These are phyloP conservation scores for Ichthyophthirius multifiliis DNA, from an alignment of 169 alveolate species.

Conservation along the genomic window DNA sequence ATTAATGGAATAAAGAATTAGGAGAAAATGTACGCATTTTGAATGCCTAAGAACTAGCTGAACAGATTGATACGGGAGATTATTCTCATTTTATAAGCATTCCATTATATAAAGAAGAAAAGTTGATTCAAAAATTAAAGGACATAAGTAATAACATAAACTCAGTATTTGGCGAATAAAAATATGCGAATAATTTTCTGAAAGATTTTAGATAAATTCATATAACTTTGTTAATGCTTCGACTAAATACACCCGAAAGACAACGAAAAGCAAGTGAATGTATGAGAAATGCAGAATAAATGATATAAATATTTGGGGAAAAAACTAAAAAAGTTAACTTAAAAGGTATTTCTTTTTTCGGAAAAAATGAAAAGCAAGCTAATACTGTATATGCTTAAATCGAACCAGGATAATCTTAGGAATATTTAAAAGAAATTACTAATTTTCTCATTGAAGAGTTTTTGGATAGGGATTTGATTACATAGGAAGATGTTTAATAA, in stretches of 20 bases:
- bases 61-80: neutral
- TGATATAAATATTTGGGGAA: neutral
- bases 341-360: slow-evolving; percentile 11
- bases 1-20: neutral
- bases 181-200: neutral
- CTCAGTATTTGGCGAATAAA: neutral
- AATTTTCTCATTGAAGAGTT: neutral
- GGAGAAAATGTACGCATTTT: neutral
- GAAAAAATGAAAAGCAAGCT: neutral
- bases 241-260: neutral
- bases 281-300: neutral
- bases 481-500: neutral
- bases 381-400: neutral
- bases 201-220: neutral
- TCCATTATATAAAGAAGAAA: neutral
- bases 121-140: neutral
- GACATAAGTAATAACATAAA: neutral
- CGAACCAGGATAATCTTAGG: neutral
- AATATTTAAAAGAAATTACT: neutral
- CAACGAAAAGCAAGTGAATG: neutral
- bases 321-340: slow-evolving; percentile 3
- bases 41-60: neutral
- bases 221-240: neutral
- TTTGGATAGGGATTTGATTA: neutral
- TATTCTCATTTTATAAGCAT: neutral